Evolutionary conservation across 2,329 filamentous ascomycete genomes (phyloP), one percentile per base, ranked within the genome.

Genomic region (Stemphylium vesicarium): DNA sequence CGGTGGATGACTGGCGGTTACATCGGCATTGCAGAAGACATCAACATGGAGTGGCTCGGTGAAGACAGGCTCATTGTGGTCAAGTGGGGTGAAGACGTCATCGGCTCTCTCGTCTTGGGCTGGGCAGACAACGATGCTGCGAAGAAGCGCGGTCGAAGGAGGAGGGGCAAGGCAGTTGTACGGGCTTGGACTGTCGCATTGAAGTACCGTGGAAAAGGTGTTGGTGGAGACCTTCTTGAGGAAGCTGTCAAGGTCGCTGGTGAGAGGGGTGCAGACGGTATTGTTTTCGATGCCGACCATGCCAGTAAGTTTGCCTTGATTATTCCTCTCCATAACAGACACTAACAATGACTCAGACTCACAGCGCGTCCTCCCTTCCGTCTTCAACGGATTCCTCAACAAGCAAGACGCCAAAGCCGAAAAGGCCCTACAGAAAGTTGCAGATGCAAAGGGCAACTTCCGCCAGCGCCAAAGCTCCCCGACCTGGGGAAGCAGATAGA

Each of bases 161-260:
- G 79, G 61, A 85, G 87, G 32, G 88, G 88, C 47, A 84, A 83
- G 58, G 90, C 88, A 8, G 79, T 92, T 42, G 88, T 96, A 53
- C 85, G 90, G 24, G 92, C 90, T 1, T 96, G 92, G 92, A 94
- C 91, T 2, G 90, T 92, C 1, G 82, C 82, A 69, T 77, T 87
- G 45, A 81, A 82, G 63, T 92, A 91, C 73, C 83, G 92, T 22
- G 81, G 84, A 29, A 85, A 85, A 59, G 91, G 92, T 0, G 80
- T 96, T 20, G 92, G 92, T 2, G 82, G 79, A 36, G 88, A 87
- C 29, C 76, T 96, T 66, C 79, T 96, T 42, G 84, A 88, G 63
- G 88, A 90, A 64, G 91, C 89, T 1, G 86, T 93, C 2, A 81
- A 82, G 52, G 73, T 88, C 50, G 88, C 89, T 56, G 84, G 84